Evolutionary conservation across 768 basidiomycete species (phyloP).

Genomic region (button mushroom (Agaricus bisporus)): DNA sequence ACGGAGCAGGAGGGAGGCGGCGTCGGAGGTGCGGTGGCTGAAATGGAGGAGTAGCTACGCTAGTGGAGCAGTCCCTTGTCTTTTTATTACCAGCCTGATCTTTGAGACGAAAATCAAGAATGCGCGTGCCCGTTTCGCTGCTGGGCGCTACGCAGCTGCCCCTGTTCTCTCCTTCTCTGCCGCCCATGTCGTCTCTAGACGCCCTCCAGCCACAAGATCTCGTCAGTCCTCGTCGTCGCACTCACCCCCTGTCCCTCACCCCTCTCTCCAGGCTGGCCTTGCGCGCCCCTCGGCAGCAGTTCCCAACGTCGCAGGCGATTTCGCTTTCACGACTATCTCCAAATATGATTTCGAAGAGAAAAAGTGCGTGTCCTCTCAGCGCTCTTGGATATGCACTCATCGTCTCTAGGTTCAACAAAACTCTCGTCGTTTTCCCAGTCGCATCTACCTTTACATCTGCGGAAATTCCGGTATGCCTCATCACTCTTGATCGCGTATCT

Average conservation of each 20-base stretch:
- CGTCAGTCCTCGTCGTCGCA: constrained; percentile 17
- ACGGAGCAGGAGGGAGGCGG: constrained; percentile 46
- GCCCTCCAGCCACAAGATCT: constrained; percentile 59
- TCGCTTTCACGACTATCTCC: constrained; percentile 60
- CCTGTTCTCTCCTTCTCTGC: constrained; percentile 12
- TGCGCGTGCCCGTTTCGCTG: constrained; percentile 41
- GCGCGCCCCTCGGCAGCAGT: constrained; percentile 60
- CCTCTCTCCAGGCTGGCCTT: constrained; percentile 39
- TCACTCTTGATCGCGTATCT: neutral
- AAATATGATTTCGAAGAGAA: constrained; percentile 70
- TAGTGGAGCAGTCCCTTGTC: too few species aligned
- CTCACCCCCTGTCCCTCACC: neutral
- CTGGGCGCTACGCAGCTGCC: constrained; percentile 10
- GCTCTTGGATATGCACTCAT: neutral
- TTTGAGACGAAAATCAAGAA: too few species aligned
- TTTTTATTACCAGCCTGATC: too few species aligned
- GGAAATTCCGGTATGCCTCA: constrained; percentile 40
- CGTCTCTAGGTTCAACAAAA: constrained; percentile 60
- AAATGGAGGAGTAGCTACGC: neutral
- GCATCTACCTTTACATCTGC: constrained; percentile 43
- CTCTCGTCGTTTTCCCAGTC: constrained; percentile 55
- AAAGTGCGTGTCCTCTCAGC: constrained; percentile 37
- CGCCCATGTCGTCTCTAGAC: constrained; percentile 56
- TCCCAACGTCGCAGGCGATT: constrained; percentile 63
- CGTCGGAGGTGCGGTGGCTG: constrained; percentile 34